phyloP scores from a whole-genome alignment of 2,329 filamentous ascomycete genomes.

The Aspergillus clavatus region DNA sequence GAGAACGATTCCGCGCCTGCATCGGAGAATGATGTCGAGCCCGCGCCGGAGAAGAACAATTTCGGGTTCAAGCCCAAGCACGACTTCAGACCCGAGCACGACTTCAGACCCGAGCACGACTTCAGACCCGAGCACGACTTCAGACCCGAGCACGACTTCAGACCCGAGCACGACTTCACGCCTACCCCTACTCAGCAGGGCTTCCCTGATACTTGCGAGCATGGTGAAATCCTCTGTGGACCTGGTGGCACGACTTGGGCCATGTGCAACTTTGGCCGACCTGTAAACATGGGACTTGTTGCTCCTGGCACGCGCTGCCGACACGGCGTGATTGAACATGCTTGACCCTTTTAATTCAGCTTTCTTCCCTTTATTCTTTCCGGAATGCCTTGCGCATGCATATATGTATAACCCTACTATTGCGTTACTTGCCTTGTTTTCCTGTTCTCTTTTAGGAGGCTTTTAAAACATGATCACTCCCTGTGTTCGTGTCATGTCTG shows the following conservation, averaged over 20 bases:
- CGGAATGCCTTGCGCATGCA: too few relatives aligned
- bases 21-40: too few relatives aligned
- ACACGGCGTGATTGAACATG: constrained; percentile 20
- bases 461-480: too few relatives aligned
- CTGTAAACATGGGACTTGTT: constrained; percentile 36
- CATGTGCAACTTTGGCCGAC: constrained; percentile 28
- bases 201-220: constrained; percentile 15
- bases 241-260: constrained; percentile 30
- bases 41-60: too few relatives aligned
- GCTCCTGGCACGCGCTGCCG: constrained; percentile 34
- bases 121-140: too few relatives aligned
- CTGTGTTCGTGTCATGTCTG: too few relatives aligned
- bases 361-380: too few relatives aligned
- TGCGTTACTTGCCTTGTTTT: too few relatives aligned
- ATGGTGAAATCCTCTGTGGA: constrained; percentile 32
- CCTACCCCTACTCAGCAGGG: neutral
- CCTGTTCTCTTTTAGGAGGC: too few relatives aligned
- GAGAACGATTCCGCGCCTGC: too few relatives aligned
- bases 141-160: constrained; percentile 4
- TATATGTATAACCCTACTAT: too few relatives aligned
- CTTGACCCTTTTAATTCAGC: neutral
- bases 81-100: neutral
- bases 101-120: neutral
- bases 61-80: neutral
- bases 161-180: constrained; percentile 6